Conservation (phyloP, 805 yeast genomes). For the Lachancea sp. region DNA sequence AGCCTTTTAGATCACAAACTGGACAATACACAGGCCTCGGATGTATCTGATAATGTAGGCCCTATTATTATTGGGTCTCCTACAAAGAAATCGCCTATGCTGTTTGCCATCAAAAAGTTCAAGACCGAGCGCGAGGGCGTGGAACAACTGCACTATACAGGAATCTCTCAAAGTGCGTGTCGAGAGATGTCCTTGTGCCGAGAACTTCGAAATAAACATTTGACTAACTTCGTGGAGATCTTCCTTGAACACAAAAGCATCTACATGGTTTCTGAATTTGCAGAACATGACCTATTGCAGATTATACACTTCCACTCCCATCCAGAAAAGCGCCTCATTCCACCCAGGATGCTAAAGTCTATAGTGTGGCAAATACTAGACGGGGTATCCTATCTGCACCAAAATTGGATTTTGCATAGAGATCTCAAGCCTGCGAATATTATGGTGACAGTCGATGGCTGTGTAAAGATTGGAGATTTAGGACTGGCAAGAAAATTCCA, state of each 20-base stretch:
- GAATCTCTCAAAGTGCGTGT: conserved; percentile 92
- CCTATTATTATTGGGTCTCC: conserved; percentile 4
- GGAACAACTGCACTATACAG: conserved; percentile 83
- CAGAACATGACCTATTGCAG: conserved; percentile 92
- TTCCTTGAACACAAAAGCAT: conserved; percentile 82
- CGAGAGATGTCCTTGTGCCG: conserved; percentile 94
- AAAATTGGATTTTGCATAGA: conserved; percentile 93
- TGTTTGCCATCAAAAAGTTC: conserved; percentile 90
- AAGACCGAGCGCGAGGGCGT: conserved; percentile 85
- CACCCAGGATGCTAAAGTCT: conserved; percentile 72
- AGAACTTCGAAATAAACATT: conserved; percentile 73
- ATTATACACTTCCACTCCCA: conserved; percentile 92
- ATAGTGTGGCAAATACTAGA: conserved; percentile 87
- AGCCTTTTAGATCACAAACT: background rate
- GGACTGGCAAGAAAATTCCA: conserved; percentile 87
- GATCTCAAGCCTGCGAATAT: conserved; percentile 97
- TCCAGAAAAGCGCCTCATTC: conserved; percentile 73
- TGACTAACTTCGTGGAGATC: conserved; percentile 74
- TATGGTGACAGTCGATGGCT: conserved; percentile 85
- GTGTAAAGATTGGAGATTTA: conserved; percentile 92
- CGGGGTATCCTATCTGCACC: conserved; percentile 87
- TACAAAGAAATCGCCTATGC: conserved; percentile 21
- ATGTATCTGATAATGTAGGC: background rate
- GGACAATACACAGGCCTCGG: background rate
- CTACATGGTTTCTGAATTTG: conserved; percentile 92